Evolutionary conservation across 768 basidiomycete species (phyloP).

Genomic region (Collybia nuda): DNA sequence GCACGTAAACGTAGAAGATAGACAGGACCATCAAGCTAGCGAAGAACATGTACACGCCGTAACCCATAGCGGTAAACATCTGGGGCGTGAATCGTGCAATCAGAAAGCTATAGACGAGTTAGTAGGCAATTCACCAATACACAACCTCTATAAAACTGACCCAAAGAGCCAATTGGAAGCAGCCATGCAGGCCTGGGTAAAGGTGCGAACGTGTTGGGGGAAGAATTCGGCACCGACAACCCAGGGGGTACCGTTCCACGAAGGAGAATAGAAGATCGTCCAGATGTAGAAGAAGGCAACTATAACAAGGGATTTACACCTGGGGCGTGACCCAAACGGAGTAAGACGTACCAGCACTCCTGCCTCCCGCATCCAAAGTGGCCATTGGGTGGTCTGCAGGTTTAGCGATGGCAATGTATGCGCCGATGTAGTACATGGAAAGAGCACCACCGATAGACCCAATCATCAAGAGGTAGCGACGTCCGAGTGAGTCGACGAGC

Average conservation of each 20-base stretch:
- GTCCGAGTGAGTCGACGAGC: constrained; percentile 41
- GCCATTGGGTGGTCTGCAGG: constrained; percentile 19
- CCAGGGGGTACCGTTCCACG: constrained; percentile 49
- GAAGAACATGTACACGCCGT: constrained; percentile 37
- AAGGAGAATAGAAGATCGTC: constrained; percentile 36
- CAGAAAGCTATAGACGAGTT: constrained; percentile 22
- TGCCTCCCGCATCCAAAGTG: constrained; percentile 22
- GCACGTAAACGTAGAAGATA: constrained; percentile 31
- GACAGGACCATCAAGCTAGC: constrained; percentile 32
- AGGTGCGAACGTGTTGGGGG: constrained; percentile 37
- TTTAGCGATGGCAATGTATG: constrained; percentile 38
- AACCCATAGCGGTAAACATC: constrained; percentile 35
- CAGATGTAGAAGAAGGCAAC: constrained; percentile 38
- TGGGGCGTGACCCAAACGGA: not conserved
- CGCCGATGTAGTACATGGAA: constrained; percentile 44
- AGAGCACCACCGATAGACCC: constrained; percentile 38
- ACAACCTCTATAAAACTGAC: constrained; percentile 8
- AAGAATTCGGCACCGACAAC: constrained; percentile 44
- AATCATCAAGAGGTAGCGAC: constrained; percentile 37
- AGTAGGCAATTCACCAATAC: not conserved
- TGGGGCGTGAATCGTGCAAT: constrained; percentile 37
- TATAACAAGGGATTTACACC: not conserved
- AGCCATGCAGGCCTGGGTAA: constrained; percentile 35
- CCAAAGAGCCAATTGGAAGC: constrained; percentile 36
- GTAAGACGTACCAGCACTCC: constrained; percentile 26